Evolutionary conservation across 129 eudicot species (phyloP).

Genomic region (Flaveria brownii): DNA sequence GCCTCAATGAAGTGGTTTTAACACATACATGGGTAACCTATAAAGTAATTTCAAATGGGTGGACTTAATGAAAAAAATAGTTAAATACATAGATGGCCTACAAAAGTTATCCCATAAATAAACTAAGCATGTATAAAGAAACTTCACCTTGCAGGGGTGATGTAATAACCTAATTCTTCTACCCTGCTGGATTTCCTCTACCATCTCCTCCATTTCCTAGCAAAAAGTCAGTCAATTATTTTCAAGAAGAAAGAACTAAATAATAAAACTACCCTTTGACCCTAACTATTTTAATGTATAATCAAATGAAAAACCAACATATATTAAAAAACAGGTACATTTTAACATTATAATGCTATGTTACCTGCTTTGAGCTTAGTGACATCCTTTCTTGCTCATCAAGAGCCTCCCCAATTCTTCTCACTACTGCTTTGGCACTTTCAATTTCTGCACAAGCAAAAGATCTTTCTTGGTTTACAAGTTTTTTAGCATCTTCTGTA

Average conservation of each 20-base stretch:
- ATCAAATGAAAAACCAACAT: background rate
- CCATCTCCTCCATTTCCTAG: conserved; percentile 75
- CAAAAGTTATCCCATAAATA: background rate
- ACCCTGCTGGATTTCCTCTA: conserved; percentile 92
- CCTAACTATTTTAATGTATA: background rate
- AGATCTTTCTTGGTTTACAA: conserved; percentile 96
- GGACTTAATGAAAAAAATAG: background rate
- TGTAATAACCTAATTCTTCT: conserved; percentile 85
- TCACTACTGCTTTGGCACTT: conserved; percentile 94
- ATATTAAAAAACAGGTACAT: background rate
- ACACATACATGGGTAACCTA: background rate
- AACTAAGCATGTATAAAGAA: background rate
- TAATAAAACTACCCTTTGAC: background rate
- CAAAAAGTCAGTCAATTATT: conserved; percentile 16
- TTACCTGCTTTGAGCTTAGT: conserved; percentile 69
- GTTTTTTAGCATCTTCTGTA: conserved; percentile 95
- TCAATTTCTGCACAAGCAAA: conserved; percentile 99
- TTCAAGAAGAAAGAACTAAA: conserved; percentile 4
- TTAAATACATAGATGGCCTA: background rate
- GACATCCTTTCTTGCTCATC: conserved; percentile 85
- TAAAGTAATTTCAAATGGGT: background rate
- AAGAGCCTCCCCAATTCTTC: conserved; percentile 94
- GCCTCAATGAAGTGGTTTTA: background rate
- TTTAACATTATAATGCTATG: background rate
- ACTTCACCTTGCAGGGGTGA: conserved; percentile 85